Conservation (phyloP, 2,329 filamentous ascomycete genomes). For the Arthrocladium fulminans region DNA sequence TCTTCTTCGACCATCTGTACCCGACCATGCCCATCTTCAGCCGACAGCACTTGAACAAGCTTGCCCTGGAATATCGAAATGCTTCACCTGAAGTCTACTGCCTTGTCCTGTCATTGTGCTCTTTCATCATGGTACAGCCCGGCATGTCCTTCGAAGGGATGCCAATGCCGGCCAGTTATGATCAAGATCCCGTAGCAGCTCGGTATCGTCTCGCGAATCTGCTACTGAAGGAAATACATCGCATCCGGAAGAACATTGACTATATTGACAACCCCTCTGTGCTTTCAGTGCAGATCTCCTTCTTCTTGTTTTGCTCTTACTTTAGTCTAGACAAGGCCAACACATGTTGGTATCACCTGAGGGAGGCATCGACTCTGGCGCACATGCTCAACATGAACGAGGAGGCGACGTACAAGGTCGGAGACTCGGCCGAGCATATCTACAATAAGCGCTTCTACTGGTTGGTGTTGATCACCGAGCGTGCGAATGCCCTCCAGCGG, state of each 20-base stretch:
- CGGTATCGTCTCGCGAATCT: constrained; percentile 54
- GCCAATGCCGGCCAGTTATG: constrained; percentile 43
- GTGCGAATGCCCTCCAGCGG: constrained; percentile 60
- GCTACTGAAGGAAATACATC: constrained; percentile 57
- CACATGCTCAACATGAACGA: constrained; percentile 37
- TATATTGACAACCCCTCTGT: constrained; percentile 34
- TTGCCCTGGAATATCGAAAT: constrained; percentile 21
- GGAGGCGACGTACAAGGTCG: constrained; percentile 46
- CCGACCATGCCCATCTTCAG: constrained; percentile 38
- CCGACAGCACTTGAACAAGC: constrained; percentile 27
- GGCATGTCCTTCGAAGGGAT: constrained; percentile 46
- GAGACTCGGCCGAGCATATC: constrained; percentile 52
- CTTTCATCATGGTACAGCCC: constrained; percentile 39
- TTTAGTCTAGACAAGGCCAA: constrained; percentile 64
- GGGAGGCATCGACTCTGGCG: constrained; percentile 63
- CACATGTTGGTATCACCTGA: constrained; percentile 69
- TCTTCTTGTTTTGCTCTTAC: constrained; percentile 66
- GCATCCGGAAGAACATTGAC: constrained; percentile 34
- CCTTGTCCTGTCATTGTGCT: constrained; percentile 34
- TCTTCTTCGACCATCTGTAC: constrained; percentile 56
- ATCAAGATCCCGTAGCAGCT: constrained; percentile 53
- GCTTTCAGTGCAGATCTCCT: constrained; percentile 54
- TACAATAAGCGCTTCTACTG: constrained; percentile 61
- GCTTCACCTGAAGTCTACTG: constrained; percentile 40
- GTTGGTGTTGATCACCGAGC: constrained; percentile 63